Conservation (phyloP, 2,329 filamentous ascomycete genomes). For the Claviceps fusiformis region DNA sequence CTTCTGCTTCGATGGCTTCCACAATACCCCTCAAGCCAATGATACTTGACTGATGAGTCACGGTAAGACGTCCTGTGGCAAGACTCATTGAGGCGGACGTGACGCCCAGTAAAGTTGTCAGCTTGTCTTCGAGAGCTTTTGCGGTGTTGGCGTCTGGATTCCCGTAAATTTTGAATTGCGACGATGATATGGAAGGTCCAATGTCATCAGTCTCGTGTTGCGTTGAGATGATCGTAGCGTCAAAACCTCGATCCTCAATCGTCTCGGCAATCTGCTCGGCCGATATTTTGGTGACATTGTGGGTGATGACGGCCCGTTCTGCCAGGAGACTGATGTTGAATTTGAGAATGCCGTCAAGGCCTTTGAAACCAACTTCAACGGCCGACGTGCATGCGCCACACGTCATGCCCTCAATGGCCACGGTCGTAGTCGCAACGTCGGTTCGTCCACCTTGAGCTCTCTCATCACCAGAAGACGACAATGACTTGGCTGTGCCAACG, state of each 20-base stretch:
- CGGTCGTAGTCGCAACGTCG: slow-evolving; percentile 57
- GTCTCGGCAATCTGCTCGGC: slow-evolving; percentile 64
- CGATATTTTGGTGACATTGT: slow-evolving; percentile 59
- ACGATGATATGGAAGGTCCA: slow-evolving; percentile 41
- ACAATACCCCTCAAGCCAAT: slow-evolving; percentile 75
- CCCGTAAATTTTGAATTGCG: slow-evolving; percentile 78
- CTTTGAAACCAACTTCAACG: slow-evolving; percentile 69
- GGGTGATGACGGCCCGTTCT: slow-evolving; percentile 77
- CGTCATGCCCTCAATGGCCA: slow-evolving; percentile 93
- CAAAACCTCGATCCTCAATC: slow-evolving; percentile 85
- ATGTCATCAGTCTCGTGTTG: slow-evolving; percentile 44
- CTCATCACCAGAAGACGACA: slow-evolving; percentile 11
- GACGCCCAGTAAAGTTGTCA: slow-evolving; percentile 57
- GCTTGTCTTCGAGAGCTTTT: slow-evolving; percentile 51
- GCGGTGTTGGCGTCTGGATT: slow-evolving; percentile 59
- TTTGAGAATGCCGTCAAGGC: slow-evolving; percentile 62
- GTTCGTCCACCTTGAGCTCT: slow-evolving; percentile 18
- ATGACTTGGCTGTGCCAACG: slow-evolving; percentile 51
- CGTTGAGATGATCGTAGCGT: slow-evolving; percentile 69
- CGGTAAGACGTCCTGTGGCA: slow-evolving; percentile 56
- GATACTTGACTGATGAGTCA: slow-evolving; percentile 57
- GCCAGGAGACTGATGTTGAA: slow-evolving; percentile 94
- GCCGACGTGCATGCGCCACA: slow-evolving; percentile 93
- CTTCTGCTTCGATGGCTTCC: slow-evolving; percentile 64
- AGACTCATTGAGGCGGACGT: slow-evolving; percentile 61